phyloP scores from a whole-genome alignment of 2,329 filamentous ascomycete species.

The Trematosphaeria pertusa region DNA sequence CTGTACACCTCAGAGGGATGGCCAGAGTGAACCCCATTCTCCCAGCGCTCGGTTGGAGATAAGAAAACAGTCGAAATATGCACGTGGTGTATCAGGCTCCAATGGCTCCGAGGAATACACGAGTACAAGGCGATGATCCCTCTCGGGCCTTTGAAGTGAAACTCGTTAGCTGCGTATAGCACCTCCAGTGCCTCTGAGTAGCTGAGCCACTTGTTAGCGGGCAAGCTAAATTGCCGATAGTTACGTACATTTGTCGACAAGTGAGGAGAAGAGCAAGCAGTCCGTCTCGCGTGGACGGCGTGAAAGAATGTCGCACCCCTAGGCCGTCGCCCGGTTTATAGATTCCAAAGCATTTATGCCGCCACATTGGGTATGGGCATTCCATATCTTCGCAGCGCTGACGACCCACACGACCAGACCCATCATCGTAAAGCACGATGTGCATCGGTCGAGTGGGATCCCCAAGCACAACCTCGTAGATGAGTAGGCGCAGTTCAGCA shows the following conservation, averaged over 20 bases:
- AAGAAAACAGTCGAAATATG: constrained; percentile 18
- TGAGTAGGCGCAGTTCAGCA: constrained; percentile 15
- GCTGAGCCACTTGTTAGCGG: background rate
- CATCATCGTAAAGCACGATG: constrained; percentile 11
- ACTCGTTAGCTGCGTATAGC: constrained; percentile 15
- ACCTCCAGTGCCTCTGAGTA: constrained; percentile 14
- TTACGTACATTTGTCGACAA: constrained; percentile 15
- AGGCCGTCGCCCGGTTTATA: background rate
- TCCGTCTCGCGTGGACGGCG: constrained; percentile 1
- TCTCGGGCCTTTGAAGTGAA: constrained; percentile 15
- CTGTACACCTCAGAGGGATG: constrained; percentile 7
- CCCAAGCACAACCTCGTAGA: constrained; percentile 13
- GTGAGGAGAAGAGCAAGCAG: constrained; percentile 9
- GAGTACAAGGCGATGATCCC: constrained; percentile 8
- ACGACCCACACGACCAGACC: constrained; percentile 10
- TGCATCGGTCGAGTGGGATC: constrained; percentile 12
- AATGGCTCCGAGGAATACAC: constrained; percentile 1
- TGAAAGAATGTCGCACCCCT: background rate
- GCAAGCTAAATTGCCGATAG: background rate
- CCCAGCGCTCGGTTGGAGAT: background rate
- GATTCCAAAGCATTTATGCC: constrained; percentile 18
- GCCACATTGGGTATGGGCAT: constrained; percentile 14
- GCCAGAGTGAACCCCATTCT: background rate
- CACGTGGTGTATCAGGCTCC: constrained; percentile 14
- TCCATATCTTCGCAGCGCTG: constrained; percentile 14